These are phyloP conservation scores for Penicillium sclerotigenum DNA, from an alignment of 2,329 filamentous ascomycete species.

Conservation along the genomic window DNA sequence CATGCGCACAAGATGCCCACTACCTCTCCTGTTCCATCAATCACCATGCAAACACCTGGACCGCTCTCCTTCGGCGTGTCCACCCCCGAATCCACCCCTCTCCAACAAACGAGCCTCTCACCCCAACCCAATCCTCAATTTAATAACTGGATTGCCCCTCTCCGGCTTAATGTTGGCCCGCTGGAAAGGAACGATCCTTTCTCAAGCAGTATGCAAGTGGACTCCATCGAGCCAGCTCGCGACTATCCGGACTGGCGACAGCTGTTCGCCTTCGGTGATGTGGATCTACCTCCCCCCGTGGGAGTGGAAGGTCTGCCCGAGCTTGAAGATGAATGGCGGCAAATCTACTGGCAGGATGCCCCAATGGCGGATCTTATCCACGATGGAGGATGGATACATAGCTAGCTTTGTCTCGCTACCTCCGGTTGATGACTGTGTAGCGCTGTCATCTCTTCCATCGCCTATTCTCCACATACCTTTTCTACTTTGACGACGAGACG, in stretches of 20 bases:
- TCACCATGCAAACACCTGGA: slow-evolving; percentile 21
- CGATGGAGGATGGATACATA: slow-evolving; percentile 41
- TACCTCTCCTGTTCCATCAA: slow-evolving; percentile 18
- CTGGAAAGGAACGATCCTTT: slow-evolving; percentile 24
- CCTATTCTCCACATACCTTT: not conserved
- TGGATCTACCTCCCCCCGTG: slow-evolving; percentile 38
- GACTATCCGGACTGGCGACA: slow-evolving; percentile 43
- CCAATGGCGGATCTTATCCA: slow-evolving; percentile 43
- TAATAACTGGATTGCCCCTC: slow-evolving; percentile 32
- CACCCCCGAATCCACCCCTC: slow-evolving; percentile 30
- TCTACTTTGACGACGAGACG: slow-evolving; percentile 20
- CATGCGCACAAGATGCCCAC: slow-evolving; percentile 18
- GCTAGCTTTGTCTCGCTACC: slow-evolving; percentile 8
- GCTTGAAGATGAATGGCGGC: slow-evolving; percentile 46
- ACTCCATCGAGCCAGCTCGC: slow-evolving; percentile 33
- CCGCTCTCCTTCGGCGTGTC: slow-evolving; percentile 28
- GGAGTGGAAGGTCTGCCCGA: slow-evolving; percentile 40
- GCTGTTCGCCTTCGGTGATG: slow-evolving; percentile 41
- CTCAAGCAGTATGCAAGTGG: slow-evolving; percentile 28
- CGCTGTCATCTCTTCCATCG: not conserved
- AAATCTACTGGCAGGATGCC: slow-evolving; percentile 45
- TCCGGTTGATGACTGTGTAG: not conserved
- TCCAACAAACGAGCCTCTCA: slow-evolving; percentile 23
- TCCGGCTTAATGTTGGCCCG: slow-evolving; percentile 26
- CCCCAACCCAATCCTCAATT: slow-evolving; percentile 28